Conservation (phyloP, 139 green algal species). For the Chlamydomonas eustigma region DNA sequence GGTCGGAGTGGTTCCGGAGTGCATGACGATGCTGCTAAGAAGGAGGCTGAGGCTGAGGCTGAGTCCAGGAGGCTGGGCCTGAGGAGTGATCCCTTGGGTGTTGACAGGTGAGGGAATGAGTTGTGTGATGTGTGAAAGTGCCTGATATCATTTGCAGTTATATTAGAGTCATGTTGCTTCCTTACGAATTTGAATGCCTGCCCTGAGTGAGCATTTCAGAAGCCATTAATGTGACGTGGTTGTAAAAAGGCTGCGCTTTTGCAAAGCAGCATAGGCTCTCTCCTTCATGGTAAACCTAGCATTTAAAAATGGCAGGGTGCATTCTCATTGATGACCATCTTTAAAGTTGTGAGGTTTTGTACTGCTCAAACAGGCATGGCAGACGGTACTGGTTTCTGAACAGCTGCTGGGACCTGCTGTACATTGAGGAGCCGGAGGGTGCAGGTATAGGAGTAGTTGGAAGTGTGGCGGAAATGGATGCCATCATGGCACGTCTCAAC, state of each 20-base stretch:
- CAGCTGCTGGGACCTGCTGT: background rate
- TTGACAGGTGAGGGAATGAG: slow-evolving; percentile 8
- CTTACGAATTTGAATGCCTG: too few species aligned
- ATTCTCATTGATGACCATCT: too few species aligned
- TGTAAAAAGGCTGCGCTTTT: too few species aligned
- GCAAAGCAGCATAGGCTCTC: too few species aligned
- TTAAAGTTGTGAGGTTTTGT: too few species aligned
- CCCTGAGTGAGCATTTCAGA: too few species aligned
- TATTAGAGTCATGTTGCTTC: too few species aligned
- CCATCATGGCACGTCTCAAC: background rate
- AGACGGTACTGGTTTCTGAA: slow-evolving; percentile 3
- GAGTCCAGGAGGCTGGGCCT: background rate
- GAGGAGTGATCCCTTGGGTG: background rate
- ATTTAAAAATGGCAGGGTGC: too few species aligned
- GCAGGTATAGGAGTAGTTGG: background rate
- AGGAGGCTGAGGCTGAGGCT: background rate
- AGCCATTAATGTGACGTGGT: too few species aligned
- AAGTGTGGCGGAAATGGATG: background rate
- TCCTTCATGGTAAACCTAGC: too few species aligned
- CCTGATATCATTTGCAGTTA: too few species aligned
- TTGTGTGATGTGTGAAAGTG: too few species aligned
- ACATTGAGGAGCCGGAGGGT: background rate
- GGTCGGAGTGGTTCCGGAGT: background rate
- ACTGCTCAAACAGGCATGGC: background rate
- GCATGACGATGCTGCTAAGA: background rate